Evolutionary conservation across 2,329 filamentous ascomycete genomes (phyloP).

Genomic region (Aspergillus melleus): DNA sequence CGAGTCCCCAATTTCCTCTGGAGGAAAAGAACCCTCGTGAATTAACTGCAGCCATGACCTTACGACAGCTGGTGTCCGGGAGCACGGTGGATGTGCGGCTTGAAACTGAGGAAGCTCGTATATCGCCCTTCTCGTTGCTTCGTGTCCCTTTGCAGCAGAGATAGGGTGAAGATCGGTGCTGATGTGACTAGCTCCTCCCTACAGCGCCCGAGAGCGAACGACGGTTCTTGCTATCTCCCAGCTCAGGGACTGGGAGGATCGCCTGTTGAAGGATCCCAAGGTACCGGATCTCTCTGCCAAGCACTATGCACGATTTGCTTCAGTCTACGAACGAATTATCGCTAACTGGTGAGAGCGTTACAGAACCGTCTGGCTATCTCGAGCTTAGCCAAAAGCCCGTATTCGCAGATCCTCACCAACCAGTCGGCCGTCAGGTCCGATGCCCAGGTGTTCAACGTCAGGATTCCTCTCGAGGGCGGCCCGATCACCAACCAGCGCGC

Average conservation of each 20-base stretch:
- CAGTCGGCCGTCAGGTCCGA: conserved; percentile 64
- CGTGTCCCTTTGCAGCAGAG: neutral
- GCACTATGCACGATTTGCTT: neutral
- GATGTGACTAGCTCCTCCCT: conserved; percentile 11
- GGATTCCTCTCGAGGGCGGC: conserved; percentile 76
- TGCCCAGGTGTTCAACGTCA: conserved; percentile 79
- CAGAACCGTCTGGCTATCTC: conserved; percentile 72
- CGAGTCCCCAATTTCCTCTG: neutral
- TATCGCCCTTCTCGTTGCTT: neutral
- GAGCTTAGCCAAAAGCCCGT: conserved; percentile 68
- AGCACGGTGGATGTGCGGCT: neutral
- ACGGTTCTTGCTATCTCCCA: conserved; percentile 21
- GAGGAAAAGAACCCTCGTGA: neutral
- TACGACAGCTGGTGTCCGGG: conserved; percentile 1
- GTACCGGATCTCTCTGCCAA: conserved; percentile 10
- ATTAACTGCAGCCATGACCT: neutral
- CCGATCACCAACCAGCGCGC: conserved; percentile 83
- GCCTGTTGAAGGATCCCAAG: conserved; percentile 28
- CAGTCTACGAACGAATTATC: neutral
- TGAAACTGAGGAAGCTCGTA: conserved; percentile 2
- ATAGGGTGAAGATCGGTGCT: neutral
- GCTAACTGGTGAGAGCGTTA: neutral
- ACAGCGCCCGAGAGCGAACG: conserved; percentile 7
- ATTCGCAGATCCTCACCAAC: conserved; percentile 65
- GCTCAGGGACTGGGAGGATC: conserved; percentile 27